Evolutionary conservation across 2,329 filamentous ascomycete genomes (phyloP), one percentile per base, ranked within the genome.

Genomic region (Xylariaceae sp.): DNA sequence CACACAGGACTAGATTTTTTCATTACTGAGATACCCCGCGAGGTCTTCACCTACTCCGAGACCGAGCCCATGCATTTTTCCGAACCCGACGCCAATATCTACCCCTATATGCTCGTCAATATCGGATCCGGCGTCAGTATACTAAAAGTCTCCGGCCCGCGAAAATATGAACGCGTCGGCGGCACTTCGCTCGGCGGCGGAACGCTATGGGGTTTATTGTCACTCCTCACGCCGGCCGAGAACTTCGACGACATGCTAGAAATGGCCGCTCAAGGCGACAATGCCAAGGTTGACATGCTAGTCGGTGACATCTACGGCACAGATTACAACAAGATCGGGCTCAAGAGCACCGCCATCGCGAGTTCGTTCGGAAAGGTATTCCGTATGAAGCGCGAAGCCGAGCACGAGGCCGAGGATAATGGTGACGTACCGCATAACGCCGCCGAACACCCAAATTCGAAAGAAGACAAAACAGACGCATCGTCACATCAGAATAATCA

Each of bases 161-260:
- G 86, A 44, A 79, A 89, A 54, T 96, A 86, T 65, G 78, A 94
- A 67, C 88, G 93, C 58, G 92, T 98, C 8, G 93, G 93, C 42
- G 93, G 93, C 49, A 96, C 93, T 3, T 95, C 91, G 4, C 79
- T 98, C 0, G 93, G 93, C 25, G 93, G 93, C 36, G 93, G 93
- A n/a, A 98, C 93, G 2, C 84, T 98, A 42, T 98, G 93, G 93
- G 93, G 93, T 1, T 74, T 98, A 20, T 76, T 98, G 29, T 93
- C 88, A 11, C 77, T 98, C 41, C 75, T 98, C 32, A 98, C 93
- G 0, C 90, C 91, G n/a, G 89, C 92, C 19, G 80, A 86, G 44
- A 91, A 84, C n/a, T 98, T 98, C 63, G 93, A 97, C 66, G 91
- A 95, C 58, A 98, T 98, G 93, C 76, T 98, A 27, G 84, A 85